Base-by-base conservation (phyloP, 2,329 filamentous ascomycete species). In the Fusarium sp. region DNA sequence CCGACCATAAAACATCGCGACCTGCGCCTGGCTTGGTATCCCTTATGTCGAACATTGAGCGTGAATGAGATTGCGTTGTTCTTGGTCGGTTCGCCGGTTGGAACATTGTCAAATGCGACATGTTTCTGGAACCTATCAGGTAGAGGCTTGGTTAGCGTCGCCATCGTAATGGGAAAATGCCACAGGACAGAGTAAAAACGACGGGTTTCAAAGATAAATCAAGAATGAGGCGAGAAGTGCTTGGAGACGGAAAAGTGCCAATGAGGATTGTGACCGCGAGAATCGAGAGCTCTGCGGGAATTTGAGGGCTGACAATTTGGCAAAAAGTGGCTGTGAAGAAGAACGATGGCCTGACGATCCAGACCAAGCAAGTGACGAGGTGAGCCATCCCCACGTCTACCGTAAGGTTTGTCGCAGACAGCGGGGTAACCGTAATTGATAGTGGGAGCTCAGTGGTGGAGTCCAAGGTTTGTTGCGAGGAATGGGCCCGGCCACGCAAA, bases 1-100 rank as follows among this genome's bases (percentile, higher is more conserved):
- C 94, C 94, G 67, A 94, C 95, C 76, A 97, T 89, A 73, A 97
- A 97, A 10, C 93, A 96, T 52, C 94, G 89, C 53, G 92, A 96
- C 61, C 92, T 87, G 62, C 93, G 89, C 40, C 89, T 90, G 67
- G 90, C 89, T 70, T 92, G 89, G 78, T 96, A 97, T 68, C 94
- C 93, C 70, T 91, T 91, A 78, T 97, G 94, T 74, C 93, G 92
- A 70, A 91, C 88, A 73, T 94, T 94, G 60, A 97, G 83, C 1
- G 93, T 96, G 69, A 97, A 87, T 7, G 93, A 93, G 20, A 84
- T 82, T 4, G 84, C 84, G 73, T 88, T 88, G 73, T 83, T 83
- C 70, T 87, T 86, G 14, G 86, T 88, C 8, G 84, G 80, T 71
- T 88, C 86, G 72, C 86, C 86, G 40, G 83, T 79, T 38, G 83